Base-by-base conservation (phyloP, 2,329 filamentous ascomycete species). In the Colletotrichum endophyticum region DNA sequence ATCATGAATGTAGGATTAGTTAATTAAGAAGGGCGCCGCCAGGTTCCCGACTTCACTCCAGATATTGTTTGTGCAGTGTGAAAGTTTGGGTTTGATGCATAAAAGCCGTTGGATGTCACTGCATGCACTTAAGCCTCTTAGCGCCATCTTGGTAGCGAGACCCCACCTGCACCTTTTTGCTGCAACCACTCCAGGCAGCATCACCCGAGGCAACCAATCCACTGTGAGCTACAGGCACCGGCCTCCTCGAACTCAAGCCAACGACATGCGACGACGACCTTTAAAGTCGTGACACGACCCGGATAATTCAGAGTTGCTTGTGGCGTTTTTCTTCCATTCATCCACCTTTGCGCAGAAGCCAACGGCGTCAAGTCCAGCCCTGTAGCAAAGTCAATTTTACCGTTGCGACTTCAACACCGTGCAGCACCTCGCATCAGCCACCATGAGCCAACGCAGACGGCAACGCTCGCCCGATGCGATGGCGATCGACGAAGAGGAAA, bases 401-500 rank as follows among this genome's bases (percentile, higher is more conserved):
- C 25, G 22, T 39, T 36, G 12, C 27, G 22, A 11, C 27, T 59
- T 59, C 56, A 13, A n/a, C n/a, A 22, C 15, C n/a, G 36, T 9
- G 13, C 25, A 16, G 16, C 39, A 59, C 57, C n/a, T 30, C 61
- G 13, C 28, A 44, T 25, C 27, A n/a, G 28, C 66, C 44, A 66
- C n/a, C 59, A 87, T 87, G 85, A 85, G 79, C 79, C 81, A 84
- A 25, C 44, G 63, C 30, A 79, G 80, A 22, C 70, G 77, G 59
- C 62, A 81, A 56, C 75, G 62, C 64, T 79, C 84, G 72, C 82
- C 83, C 3, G 84, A 87, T 73, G 82, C 83, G 5, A 86, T 85
- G 36, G 89, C 89, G 2, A 79, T 83, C 30, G 85, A 86, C 12
- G 91, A 92, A 79, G 90, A 92, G 64, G 82, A 86, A 63, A 85